Percentiles rank a stretch among this genome's conserved stretches.
These are phyloP conservation scores for Eleusine indica DNA, from an alignment of 176 grass and related monocot species.

Conservation along the genomic window DNA sequence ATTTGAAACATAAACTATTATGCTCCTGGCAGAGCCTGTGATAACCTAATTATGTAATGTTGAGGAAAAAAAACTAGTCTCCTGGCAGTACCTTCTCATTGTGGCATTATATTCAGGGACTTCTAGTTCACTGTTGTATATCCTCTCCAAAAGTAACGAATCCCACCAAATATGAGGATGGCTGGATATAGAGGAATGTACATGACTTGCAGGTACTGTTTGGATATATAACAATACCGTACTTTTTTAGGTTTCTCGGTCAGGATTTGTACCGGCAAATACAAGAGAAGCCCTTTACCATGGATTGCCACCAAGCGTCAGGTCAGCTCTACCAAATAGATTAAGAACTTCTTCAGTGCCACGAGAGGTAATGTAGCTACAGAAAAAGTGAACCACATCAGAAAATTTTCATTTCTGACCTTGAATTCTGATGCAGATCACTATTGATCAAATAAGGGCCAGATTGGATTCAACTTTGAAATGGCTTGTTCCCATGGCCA, in stretches of 20 bases:
- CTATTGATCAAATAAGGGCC: constrained; percentile 64
- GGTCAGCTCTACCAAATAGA: constrained; percentile 61
- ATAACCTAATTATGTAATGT: not conserved
- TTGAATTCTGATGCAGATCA: constrained; percentile 51
- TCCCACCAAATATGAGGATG: not conserved
- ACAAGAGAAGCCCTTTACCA: constrained; percentile 88
- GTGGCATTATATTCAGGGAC: not conserved
- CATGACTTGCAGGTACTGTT: constrained; percentile 25
- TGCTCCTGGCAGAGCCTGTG: not conserved
- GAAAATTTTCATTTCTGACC: constrained; percentile 45
- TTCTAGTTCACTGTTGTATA: constrained; percentile 2
- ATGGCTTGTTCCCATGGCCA: constrained; percentile 89
- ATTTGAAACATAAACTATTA: not conserved
- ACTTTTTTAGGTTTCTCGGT: constrained; percentile 72
- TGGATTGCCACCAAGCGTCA: constrained; percentile 74
- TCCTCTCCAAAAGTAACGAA: not conserved
- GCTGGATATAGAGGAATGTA: not conserved
- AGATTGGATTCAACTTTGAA: constrained; percentile 74
- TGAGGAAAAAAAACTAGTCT: not conserved
- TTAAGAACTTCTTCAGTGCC: constrained; percentile 58
- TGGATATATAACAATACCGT: constrained; percentile 20
- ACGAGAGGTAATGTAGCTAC: constrained; percentile 61
- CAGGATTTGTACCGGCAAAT: constrained; percentile 65
- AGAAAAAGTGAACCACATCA: not conserved
- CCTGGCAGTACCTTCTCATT: not conserved